phyloP scores from a whole-genome alignment of 257 asterid genomes.

The Lavandula angustifolia region DNA sequence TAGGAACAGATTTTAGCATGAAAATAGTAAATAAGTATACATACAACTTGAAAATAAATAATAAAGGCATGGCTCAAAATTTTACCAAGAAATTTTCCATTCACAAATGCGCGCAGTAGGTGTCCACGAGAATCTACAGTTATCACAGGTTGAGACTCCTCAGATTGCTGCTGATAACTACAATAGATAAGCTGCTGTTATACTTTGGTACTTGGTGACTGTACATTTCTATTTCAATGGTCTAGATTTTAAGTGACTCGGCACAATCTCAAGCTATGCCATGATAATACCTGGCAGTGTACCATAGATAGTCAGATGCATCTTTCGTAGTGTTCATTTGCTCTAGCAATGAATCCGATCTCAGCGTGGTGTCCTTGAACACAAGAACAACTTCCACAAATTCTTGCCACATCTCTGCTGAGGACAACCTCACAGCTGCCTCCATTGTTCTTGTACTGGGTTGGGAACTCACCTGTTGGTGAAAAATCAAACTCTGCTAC shows the following conservation, averaged over 20 bases:
- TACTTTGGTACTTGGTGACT: not conserved
- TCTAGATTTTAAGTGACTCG: too few relatives aligned
- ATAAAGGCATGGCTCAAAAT: not conserved
- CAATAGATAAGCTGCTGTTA: slow-evolving; percentile 30
- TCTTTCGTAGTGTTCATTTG: slow-evolving; percentile 82
- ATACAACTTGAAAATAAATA: too few relatives aligned
- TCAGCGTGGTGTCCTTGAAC: slow-evolving; percentile 42
- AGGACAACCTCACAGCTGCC: slow-evolving; percentile 45
- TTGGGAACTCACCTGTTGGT: slow-evolving; percentile 55
- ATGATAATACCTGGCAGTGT: slow-evolving; percentile 56
- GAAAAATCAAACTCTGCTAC: not conserved
- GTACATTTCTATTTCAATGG: too few relatives aligned
- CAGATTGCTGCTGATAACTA: slow-evolving; percentile 50
- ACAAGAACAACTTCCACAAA: slow-evolving; percentile 52
- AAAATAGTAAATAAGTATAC: too few relatives aligned
- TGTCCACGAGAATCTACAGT: slow-evolving; percentile 68
- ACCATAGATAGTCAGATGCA: slow-evolving; percentile 84
- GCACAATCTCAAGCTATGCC: too few relatives aligned
- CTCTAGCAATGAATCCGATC: slow-evolving; percentile 61
- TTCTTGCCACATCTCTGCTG: slow-evolving; percentile 58
- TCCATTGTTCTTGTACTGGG: slow-evolving; percentile 48
- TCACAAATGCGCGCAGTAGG: slow-evolving; percentile 59
- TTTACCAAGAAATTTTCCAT: slow-evolving; percentile 64
- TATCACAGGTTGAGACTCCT: slow-evolving; percentile 40
- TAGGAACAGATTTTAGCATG: too few relatives aligned